Evolutionary conservation across 2,329 filamentous ascomycete species (phyloP), one percentile per base, ranked within the genome.

Genomic region (Magnaporthiopsis incrustans): DNA sequence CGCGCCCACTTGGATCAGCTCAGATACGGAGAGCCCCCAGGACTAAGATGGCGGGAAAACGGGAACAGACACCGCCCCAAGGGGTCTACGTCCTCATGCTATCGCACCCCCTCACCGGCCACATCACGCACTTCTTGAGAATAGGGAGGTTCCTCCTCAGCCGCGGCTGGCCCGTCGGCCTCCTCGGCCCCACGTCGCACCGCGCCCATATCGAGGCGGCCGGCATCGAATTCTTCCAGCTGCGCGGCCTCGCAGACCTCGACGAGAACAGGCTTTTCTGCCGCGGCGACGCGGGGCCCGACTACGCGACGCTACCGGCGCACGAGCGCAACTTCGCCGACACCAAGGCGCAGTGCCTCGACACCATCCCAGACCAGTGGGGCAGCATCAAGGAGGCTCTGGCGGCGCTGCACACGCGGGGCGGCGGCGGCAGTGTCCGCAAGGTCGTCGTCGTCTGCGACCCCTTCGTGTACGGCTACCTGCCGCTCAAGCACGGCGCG

Each of bases 181-280:
- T 77, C 67, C 71, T 78, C 1, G 73, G 75, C 44, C 72, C 75
- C 6, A 74, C 69, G 2, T 70, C 73, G n/a, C 75, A 77, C 66
- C 68, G 67, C 7, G 57, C 66, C n/a, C 72, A 72, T 64, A 77
- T 77, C 68, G 70, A 72, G 44, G 67, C 68, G 1, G 67, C 73
- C 14, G 75, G 73, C 25, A 69, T 73, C 33, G 64, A 65, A 8
- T 78, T 76, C 67, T 50, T 77, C 18, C 71, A 74, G 2, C 67
- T 78, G 11, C 67, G 65, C 6, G 73, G 67, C 15, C 62, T 60
- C 12, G 76, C 73, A 2, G 73, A 76, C 64, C 67, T 77, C 33
- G 71, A 77, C 65, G 75, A 77, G 63, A 65, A 26, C 11, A 64
- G 59, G 7, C 64, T 69, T 2, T 69, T 69, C 62, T 67, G 67